Evolutionary conservation across 2,329 filamentous ascomycete species (phyloP).

Genomic region (Zymoseptoria ardabiliae): DNA sequence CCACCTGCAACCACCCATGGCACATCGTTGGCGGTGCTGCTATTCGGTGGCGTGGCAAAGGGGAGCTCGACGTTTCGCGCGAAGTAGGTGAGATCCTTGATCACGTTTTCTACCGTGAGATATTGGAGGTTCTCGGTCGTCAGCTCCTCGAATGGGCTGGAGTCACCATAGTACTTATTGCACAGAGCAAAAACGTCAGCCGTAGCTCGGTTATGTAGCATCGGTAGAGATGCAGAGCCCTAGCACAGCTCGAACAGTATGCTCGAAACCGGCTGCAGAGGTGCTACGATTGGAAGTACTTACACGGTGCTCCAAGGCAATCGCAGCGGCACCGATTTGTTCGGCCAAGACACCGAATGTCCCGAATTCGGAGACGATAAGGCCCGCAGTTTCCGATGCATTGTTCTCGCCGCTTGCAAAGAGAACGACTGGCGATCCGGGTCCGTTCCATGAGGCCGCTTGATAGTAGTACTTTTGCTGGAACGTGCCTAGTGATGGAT

Average conservation of each 20-base stretch:
- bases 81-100: constrained; percentile 49
- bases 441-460: constrained; percentile 43
- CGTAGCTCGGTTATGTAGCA: too few relatives aligned
- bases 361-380: too few relatives aligned
- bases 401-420: constrained; percentile 26
- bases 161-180: constrained; percentile 34
- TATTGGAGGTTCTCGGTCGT: constrained; percentile 49
- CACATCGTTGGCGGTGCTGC: constrained; percentile 24
- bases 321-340: constrained; percentile 46
- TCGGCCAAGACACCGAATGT: too few relatives aligned
- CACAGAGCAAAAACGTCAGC: too few relatives aligned
- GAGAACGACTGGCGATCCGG: constrained; percentile 44
- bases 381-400: too few relatives aligned
- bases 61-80: constrained; percentile 47
- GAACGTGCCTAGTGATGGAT: constrained; percentile 50
- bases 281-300: not conserved
- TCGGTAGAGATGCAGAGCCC: too few relatives aligned
- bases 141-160: constrained; percentile 45
- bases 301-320: constrained; percentile 50
- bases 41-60: constrained; percentile 38
- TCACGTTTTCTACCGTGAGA: constrained; percentile 47
- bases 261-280: too few relatives aligned
- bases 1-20: constrained; percentile 36
- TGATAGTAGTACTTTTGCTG: constrained; percentile 44
- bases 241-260: too few relatives aligned